Percentiles rank a stretch among this genome's conserved stretches.
Conservation (phyloP, 768 basidiomycete genomes). For the Exidia glandulosa region DNA sequence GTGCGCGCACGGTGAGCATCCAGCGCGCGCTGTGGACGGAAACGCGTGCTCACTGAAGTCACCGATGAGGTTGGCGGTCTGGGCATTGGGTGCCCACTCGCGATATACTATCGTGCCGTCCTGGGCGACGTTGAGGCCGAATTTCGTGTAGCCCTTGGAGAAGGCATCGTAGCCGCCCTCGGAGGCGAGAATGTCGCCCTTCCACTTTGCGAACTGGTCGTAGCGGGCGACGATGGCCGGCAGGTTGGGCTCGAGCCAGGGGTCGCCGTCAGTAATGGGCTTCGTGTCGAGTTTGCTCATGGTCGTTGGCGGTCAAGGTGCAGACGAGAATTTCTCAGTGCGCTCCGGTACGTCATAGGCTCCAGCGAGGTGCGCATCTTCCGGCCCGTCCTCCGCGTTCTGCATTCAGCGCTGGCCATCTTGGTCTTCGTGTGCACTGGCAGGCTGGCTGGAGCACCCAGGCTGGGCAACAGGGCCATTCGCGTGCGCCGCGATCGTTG, state of each 20-base stretch:
- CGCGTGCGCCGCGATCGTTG: too few relatives aligned
- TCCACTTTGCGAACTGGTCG: conserved; percentile 62
- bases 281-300: conserved; percentile 34
- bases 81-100: conserved; percentile 94
- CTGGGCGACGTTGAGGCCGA: conserved; percentile 45
- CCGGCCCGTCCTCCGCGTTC: too few relatives aligned
- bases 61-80: conserved; percentile 74
- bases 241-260: conserved; percentile 64
- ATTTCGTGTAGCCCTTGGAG: conserved; percentile 62
- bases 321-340: too few relatives aligned
- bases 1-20: not conserved
- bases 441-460: too few relatives aligned
- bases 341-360: too few relatives aligned
- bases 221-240: conserved; percentile 60
- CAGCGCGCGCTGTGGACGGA: not conserved
- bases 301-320: not conserved
- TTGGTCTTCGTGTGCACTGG: too few relatives aligned
- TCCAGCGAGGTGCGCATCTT: too few relatives aligned
- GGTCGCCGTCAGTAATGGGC: conserved; percentile 51
- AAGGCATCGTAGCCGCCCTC: conserved; percentile 82
- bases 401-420: too few relatives aligned
- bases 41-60: conserved; percentile 76
- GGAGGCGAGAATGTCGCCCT: conserved; percentile 54
- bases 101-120: conserved; percentile 70
- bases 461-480: too few relatives aligned